Evolutionary conservation across 2,329 filamentous ascomycete species (phyloP), one percentile per base, ranked within the genome.

Genomic region (Hypoxylon sp.): DNA sequence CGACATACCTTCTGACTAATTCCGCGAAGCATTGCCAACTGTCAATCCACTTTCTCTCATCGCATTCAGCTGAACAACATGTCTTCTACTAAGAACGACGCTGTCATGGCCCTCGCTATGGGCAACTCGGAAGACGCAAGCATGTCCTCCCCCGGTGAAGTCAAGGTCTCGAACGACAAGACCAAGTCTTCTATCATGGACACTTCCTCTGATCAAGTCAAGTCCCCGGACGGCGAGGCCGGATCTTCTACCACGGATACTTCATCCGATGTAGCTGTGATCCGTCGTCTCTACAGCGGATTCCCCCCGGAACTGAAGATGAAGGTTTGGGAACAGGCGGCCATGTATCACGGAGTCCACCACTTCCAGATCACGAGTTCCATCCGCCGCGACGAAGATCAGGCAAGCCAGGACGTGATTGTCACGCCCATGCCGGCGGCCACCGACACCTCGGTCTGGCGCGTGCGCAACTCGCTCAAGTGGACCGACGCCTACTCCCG

Each of bases 281-380:
- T 6, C n/a, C 34, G 2, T 17, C 7, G 4, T 17, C 13, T 11
- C 11, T 41, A 19, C n/a, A 6, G n/a, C 7, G n/a, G n/a, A 4
- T 6, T 75, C 1, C 69, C 71, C 0, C 3, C 47, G 2, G 73
- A 75, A 62, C 24, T 75, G 3, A 73, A 71, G 50, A 11, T 66
- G 17, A 55, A 57, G 43, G 56, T 75, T 20, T 73, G 69, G 71
- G n/a, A 62, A 5, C 6, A 54, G 1, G 64, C 56, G 1, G 37
- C 57, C 2, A 22, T 63, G 17, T 6, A 24, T 1, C n/a, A 48
- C 0, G 68, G 67, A 0, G 68, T 70, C 19, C 71, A 75, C 30
- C 47, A 60, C 46, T 71, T 75, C 62, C 46, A 44, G 4, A 17
- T 73, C 4, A 2, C 2, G 13, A 1, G 1, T 19, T 37, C 19